A percentile compares a stretch with the other conserved stretches of the same genome.
phyloP scores from a whole-genome alignment of 2,329 filamentous ascomycete species.

The Nemania bipapillata region DNA sequence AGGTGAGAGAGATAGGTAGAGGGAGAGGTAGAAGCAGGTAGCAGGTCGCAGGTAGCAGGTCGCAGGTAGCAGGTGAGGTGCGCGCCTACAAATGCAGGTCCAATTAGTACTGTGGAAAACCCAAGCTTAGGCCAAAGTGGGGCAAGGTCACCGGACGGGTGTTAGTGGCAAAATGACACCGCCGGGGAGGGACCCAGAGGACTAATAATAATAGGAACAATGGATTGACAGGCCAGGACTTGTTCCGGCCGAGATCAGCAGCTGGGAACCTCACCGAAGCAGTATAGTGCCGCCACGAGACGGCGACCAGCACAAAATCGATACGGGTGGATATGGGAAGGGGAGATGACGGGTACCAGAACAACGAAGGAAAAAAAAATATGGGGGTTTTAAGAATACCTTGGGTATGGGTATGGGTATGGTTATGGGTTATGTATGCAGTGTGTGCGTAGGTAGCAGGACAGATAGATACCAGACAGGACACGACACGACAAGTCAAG shows the following conservation, averaged over 20 bases:
- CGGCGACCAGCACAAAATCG: constrained; percentile 33
- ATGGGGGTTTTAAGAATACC: background rate
- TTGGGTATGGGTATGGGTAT: background rate
- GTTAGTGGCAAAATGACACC: constrained; percentile 44
- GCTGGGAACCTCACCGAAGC: constrained; percentile 39
- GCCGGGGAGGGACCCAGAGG: constrained; percentile 37
- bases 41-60: too few species aligned
- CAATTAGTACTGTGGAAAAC: constrained; percentile 40
- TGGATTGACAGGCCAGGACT: constrained; percentile 42
- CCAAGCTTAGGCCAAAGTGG: constrained; percentile 38
- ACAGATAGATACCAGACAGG: background rate
- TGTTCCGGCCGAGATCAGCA: constrained; percentile 43
- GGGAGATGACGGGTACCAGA: constrained; percentile 13
- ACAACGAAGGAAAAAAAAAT: constrained; percentile 8
- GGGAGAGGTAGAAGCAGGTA: constrained; percentile 25
- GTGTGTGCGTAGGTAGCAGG: too few species aligned
- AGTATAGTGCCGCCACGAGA: constrained; percentile 40
- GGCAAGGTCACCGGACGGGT: constrained; percentile 44
- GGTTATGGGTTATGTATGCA: too few species aligned
- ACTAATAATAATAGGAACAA: constrained; percentile 37
- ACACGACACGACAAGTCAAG: background rate
- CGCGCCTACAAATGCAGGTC: constrained; percentile 25
- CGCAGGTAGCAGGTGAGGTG: constrained; percentile 24
- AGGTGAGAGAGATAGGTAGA: constrained; percentile 25
- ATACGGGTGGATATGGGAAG: constrained; percentile 26